Base-by-base conservation (phyloP, 768 basidiomycete genomes). In the Daedalea quercina region DNA sequence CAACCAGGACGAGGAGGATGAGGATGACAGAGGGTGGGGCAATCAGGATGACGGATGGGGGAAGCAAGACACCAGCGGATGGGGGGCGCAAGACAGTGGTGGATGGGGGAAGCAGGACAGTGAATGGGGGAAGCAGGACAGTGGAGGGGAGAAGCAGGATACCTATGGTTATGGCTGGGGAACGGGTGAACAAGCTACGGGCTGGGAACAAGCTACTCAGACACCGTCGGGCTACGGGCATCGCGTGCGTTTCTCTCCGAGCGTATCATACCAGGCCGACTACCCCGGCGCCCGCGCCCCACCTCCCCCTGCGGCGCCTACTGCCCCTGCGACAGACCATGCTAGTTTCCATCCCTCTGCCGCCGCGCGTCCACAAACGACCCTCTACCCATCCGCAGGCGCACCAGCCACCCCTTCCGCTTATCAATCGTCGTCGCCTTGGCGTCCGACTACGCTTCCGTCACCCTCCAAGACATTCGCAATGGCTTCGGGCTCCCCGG, bases 401-500 rank as follows among this genome's bases (percentile, higher is more conserved):
- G 7, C 17, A 33, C 9, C 54, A 15, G 23, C 17, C 11, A 23
- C 22, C 34, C 54, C 44, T 6, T 7, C 19, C 22, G 8, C 43
- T 23, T 7, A 22, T 24, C 20, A 44, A 17, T 24, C 42, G 15
- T 35, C 33, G 24, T 22, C 34, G 37, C 15, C 37, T 15, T 54
- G 28, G 57, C 57, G 57, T 28, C 50, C 11, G n/a, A 48, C 20
- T 1, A 51, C 55, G 33, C 13, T 46, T 23, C 47, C 56, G 2
- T 42, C 56, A 12, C 41, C 60, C 0, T 67, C 66, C 13, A 57
- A 59, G 33, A 69, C 67, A 3, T 61, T 69, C 55, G 59, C 59
- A 37, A 58, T 62, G 49, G 67, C 67, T 1, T 52, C 62, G 2
- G 64, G 59, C 6, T 15, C 15, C 8, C 37, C 37, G 15, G 7